phyloP scores from a whole-genome alignment of 495 filamentous ascomycete genomes.

The Hyaloscypha finlandica region DNA sequence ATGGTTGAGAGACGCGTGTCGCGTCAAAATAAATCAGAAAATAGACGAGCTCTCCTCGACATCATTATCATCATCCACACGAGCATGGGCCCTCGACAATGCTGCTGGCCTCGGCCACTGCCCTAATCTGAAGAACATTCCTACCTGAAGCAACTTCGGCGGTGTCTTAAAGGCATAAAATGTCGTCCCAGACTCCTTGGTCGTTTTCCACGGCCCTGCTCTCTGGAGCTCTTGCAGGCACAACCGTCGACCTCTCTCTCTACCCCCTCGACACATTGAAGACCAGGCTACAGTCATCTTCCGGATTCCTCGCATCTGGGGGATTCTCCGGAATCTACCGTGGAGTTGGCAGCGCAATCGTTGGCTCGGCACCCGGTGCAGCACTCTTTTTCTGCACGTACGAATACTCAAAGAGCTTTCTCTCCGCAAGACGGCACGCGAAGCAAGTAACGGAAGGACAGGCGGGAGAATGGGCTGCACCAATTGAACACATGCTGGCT shows the following conservation, averaged over 20 bases:
- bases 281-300: constrained; percentile 85
- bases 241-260: constrained; percentile 87
- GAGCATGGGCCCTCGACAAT: constrained; percentile 11
- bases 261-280: constrained; percentile 93
- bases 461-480: constrained; percentile 29
- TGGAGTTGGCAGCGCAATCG: constrained; percentile 67
- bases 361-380: constrained; percentile 96
- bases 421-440: constrained; percentile 38
- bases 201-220: constrained; percentile 55
- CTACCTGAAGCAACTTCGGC: background rate
- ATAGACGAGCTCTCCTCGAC: constrained; percentile 19
- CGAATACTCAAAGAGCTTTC: constrained; percentile 71
- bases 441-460: constrained; percentile 19
- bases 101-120: constrained; percentile 26
- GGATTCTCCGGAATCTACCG: constrained; percentile 74
- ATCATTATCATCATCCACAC: constrained; percentile 9
- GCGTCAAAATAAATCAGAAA: background rate
- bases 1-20: background rate
- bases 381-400: constrained; percentile 99
- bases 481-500: constrained; percentile 76
- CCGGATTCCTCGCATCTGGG: constrained; percentile 75
- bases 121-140: background rate
- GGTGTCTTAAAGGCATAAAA: background rate
- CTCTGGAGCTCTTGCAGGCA: constrained; percentile 80
- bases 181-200: constrained; percentile 28